A percentile compares a stretch with the other conserved stretches of the same genome.
Evolutionary conservation across 2,329 filamentous ascomycete genomes (phyloP).

Genomic region (Teratosphaeria zuluensis): DNA sequence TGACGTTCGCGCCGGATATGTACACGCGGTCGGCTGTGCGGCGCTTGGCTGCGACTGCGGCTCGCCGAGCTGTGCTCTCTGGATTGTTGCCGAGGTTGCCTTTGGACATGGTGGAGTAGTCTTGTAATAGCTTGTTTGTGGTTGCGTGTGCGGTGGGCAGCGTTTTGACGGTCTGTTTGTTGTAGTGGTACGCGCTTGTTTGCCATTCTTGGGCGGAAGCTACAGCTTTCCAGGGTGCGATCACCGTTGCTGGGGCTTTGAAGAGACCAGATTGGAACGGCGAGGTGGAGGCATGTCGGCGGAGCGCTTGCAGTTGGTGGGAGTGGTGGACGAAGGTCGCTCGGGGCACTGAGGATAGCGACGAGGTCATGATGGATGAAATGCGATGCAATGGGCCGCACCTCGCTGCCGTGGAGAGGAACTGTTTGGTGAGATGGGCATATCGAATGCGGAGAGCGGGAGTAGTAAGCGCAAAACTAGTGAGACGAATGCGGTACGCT

Average conservation of each 20-base stretch:
- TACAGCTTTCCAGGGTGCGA: conserved; percentile 9
- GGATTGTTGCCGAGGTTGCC: background rate
- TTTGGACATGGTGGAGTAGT: conserved; percentile 9
- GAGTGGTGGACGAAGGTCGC: conserved; percentile 5
- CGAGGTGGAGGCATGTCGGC: conserved; percentile 1
- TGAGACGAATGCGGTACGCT: background rate
- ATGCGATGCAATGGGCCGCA: background rate
- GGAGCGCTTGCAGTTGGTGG: conserved; percentile 3
- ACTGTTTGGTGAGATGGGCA: background rate
- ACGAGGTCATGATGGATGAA: conserved; percentile 3
- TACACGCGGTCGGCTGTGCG: conserved; percentile 9
- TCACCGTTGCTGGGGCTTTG: conserved; percentile 5
- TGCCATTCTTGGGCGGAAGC: conserved; percentile 17
- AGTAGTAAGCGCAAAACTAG: conserved; percentile 1
- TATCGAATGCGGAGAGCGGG: background rate
- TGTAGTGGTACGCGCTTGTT: conserved; percentile 16
- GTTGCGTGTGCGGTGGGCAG: conserved; percentile 9
- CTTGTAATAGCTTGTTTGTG: conserved; percentile 11
- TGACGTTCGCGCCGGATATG: conserved; percentile 8
- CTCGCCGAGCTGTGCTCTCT: conserved; percentile 4
- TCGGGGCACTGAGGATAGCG: conserved; percentile 2
- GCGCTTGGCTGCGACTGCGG: conserved; percentile 6
- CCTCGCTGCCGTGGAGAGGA: background rate
- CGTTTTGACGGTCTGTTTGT: conserved; percentile 12
- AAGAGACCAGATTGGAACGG: conserved; percentile 1